These are phyloP conservation scores for Aspergillus sclerotioniger DNA, from an alignment of 495 filamentous ascomycete species.

Conservation along the genomic window DNA sequence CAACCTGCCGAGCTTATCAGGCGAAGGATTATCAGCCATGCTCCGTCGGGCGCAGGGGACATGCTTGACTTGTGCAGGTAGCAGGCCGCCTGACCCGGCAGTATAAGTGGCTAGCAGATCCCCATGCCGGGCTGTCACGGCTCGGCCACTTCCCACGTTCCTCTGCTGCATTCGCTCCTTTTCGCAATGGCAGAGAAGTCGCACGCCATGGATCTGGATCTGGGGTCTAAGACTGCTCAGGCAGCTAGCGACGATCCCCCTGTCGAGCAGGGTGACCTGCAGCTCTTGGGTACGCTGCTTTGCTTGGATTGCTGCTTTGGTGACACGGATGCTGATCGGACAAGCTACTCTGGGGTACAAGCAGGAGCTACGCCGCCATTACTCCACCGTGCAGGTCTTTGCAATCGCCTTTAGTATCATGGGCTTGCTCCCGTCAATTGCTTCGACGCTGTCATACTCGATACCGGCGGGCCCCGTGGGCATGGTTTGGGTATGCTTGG, in stretches of 20 bases:
- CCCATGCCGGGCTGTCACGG: not conserved
- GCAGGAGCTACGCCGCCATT: constrained; percentile 67
- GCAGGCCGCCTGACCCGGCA: too few relatives aligned
- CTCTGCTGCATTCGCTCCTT: not conserved
- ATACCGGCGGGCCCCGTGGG: constrained; percentile 65
- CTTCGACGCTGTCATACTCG: constrained; percentile 61
- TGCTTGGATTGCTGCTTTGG: not conserved
- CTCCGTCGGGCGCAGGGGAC: not conserved
- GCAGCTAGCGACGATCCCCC: constrained; percentile 10
- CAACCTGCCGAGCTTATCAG: not conserved
- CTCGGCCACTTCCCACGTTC: not conserved
- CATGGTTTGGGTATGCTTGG: constrained; percentile 59
- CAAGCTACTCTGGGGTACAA: constrained; percentile 58
- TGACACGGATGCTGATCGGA: constrained; percentile 7
- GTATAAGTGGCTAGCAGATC: not conserved
- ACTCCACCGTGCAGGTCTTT: constrained; percentile 63
- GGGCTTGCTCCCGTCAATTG: constrained; percentile 67
- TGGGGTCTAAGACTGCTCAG: constrained; percentile 7
- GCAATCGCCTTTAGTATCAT: constrained; percentile 72
- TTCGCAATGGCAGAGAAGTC: constrained; percentile 14
- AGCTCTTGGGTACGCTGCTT: constrained; percentile 30
- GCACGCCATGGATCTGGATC: not conserved
- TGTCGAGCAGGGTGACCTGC: constrained; percentile 25
- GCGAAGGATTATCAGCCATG: not conserved
- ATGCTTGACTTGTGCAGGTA: not conserved